These are phyloP conservation scores for Tricholomella constricta DNA, from an alignment of 768 basidiomycete genomes.

Conservation along the genomic window DNA sequence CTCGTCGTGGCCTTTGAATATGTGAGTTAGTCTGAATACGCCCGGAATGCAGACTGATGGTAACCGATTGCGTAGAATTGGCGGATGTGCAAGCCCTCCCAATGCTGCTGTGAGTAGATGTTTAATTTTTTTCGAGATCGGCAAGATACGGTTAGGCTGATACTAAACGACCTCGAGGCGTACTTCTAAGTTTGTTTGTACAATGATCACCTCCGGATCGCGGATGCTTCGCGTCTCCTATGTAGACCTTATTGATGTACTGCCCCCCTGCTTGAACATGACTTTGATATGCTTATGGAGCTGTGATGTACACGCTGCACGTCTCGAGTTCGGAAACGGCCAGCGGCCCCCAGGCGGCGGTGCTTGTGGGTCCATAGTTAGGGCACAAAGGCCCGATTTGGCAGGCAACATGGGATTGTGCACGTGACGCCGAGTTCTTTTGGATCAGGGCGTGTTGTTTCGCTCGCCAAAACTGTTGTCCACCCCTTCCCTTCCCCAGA, in stretches of 20 bases:
- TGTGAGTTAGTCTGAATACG: conserved; percentile 53
- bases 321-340: conserved; percentile 1
- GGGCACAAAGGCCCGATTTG: conserved; percentile 14
- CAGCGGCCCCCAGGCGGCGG: not conserved
- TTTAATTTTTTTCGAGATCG: not conserved
- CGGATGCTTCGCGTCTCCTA: conserved; percentile 6
- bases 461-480: conserved; percentile 17
- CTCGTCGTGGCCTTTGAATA: conserved; percentile 72
- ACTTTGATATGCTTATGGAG: conserved; percentile 1
- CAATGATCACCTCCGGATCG: not conserved
- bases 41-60: not conserved
- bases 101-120: conserved; percentile 61
- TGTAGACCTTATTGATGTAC: conserved; percentile 2
- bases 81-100: conserved; percentile 69
- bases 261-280: conserved; percentile 5
- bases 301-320: conserved; percentile 2
- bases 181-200: conserved; percentile 33
- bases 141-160: not conserved
- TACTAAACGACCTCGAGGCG: conserved; percentile 19
- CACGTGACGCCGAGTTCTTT: conserved; percentile 31
- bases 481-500: conserved; percentile 13
- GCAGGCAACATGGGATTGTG: not conserved
- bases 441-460: conserved; percentile 20
- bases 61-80: conserved; percentile 42
- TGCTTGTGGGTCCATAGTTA: conserved; percentile 7